Evolutionary conservation across 106 monocot species (phyloP), one percentile per base, ranked within the genome.

Genomic region (Dactylorhiza incarnata): DNA sequence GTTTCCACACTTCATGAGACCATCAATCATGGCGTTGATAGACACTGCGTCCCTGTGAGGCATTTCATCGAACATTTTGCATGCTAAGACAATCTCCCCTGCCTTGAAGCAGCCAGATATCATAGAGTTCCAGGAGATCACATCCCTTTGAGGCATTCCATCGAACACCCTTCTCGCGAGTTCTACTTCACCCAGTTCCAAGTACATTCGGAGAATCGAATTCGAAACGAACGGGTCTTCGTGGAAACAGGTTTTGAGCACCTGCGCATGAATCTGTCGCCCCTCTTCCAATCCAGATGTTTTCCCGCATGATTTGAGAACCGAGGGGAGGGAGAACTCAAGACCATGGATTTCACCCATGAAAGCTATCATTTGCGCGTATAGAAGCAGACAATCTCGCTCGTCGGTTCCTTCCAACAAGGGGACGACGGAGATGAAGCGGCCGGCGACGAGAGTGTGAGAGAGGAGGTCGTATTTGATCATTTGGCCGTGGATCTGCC

Each of bases 61-160:
- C 84, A 84, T 84, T 73, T 66, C 76, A 8, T 65, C 72, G 12
- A 84, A 78, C 50, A 78, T 45, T 22, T 22, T 71, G 11, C 12
- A 37, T 4, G 78, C 71, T 10, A 62, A 26, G 24, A 15, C 72
- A 20, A 79, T 14, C 6, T 61, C 69, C 19, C 69, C 74, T 5
- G 48, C 43, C 50, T 71, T 83, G 10, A 83, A 3, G 49, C 70
- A 83, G 2, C 83, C 83, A 3, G 59, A 12, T 10, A 84, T 61
- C 70, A 79, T 76, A 4, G 75, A 75, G 23, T 74, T 84, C 75
- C 79, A 84, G 51, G 83, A 79, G 5, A 84, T 44, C 0, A n/a
- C 59, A 48, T 84, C 79, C 44, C 75, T 75, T 10, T 52, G 43
- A 10, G 63, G 45, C 82, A 67, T 77, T 82, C 44, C 52, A 25